phyloP scores from a whole-genome alignment of 345 rosid species.

The Syzygium oleosum region DNA sequence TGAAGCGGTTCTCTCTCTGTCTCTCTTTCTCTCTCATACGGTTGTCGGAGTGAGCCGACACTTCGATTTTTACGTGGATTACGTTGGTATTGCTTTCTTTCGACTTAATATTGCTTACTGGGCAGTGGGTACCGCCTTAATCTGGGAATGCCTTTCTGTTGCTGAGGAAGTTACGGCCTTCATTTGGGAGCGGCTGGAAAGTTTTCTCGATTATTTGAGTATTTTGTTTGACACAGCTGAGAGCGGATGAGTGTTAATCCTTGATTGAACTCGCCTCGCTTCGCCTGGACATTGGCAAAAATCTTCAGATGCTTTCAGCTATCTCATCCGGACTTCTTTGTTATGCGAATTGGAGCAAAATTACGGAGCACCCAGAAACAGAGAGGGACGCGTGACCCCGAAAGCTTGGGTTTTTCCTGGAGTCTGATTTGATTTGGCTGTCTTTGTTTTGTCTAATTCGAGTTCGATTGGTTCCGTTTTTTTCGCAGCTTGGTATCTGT shows the following conservation, averaged over 20 bases:
- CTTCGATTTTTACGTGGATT: neutral
- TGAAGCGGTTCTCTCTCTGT: too few species aligned
- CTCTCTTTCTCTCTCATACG: too few species aligned
- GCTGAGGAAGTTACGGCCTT: neutral
- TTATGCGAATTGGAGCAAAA: neutral
- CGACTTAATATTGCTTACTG: neutral
- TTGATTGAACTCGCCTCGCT: neutral
- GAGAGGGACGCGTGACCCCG: neutral
- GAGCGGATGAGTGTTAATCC: neutral
- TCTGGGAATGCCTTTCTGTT: neutral
- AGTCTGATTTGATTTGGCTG: neutral
- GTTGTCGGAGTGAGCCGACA: neutral
- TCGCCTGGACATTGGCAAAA: neutral
- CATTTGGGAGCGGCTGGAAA: neutral
- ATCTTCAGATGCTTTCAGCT: neutral
- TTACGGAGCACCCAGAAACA: neutral
- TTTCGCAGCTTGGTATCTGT: neutral
- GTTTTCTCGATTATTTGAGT: neutral
- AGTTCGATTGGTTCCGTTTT: neutral
- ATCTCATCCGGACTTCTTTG: neutral
- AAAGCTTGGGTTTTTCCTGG: neutral
- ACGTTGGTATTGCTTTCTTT: neutral
- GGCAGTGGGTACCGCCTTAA: neutral
- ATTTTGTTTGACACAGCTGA: neutral
- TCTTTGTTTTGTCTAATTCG: neutral